Conservation (phyloP, 164 flowering plant genomes). For the Chimonanthus salicifolius region DNA sequence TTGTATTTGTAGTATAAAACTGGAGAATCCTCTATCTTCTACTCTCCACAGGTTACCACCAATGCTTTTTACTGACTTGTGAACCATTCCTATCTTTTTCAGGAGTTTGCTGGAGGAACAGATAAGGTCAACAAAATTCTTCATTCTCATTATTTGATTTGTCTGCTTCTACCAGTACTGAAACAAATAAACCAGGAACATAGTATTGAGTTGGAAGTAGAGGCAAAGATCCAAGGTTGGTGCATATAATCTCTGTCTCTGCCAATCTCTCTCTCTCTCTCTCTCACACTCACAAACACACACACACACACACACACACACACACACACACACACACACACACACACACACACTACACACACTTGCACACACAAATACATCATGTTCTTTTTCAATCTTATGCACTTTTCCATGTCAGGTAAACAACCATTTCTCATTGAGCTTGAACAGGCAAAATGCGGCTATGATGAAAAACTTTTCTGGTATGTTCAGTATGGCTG, state of each 20-base stretch:
- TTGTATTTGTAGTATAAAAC: not conserved
- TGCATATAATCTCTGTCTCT: not conserved
- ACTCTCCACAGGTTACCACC: not conserved
- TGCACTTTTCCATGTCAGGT: slow-evolving; percentile 29
- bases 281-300: no score
- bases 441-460: slow-evolving; percentile 35
- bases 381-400: not conserved
- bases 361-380: not conserved
- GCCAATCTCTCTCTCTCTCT: not conserved
- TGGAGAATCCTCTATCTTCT: not conserved
- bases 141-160: slow-evolving; percentile 23
- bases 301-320: not conserved
- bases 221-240: slow-evolving; percentile 55
- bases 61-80: slow-evolving; percentile 10
- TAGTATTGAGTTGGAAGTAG: slow-evolving; percentile 48
- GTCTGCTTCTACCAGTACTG: slow-evolving; percentile 56
- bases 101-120: slow-evolving; percentile 35
- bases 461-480: slow-evolving; percentile 29
- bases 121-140: slow-evolving; percentile 33
- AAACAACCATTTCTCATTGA: slow-evolving; percentile 23
- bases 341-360: not conserved
- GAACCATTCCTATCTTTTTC: slow-evolving; percentile 16
- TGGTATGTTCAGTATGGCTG: slow-evolving; percentile 36
- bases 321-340: not conserved
- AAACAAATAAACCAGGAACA: slow-evolving; percentile 53